Percentiles rank a stretch among this genome's conserved stretches.
Evolutionary conservation across 352 stramenopile species (phyloP).

Genomic region (Blastocystis sp.): DNA sequence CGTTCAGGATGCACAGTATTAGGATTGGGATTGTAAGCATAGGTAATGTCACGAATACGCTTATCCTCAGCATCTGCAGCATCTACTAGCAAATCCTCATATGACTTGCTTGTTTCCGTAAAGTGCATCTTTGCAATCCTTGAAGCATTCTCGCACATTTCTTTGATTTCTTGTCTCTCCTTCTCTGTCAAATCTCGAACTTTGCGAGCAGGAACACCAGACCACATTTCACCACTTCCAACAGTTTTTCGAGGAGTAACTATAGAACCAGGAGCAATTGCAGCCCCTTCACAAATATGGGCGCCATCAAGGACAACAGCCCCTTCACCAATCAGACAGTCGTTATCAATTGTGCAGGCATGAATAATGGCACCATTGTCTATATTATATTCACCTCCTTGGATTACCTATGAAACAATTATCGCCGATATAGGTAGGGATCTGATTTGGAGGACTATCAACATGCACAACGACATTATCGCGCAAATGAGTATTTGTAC

Average conservation of each 20-base stretch:
- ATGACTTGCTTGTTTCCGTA: constrained; percentile 34
- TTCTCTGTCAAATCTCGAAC: constrained; percentile 42
- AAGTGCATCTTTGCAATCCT: not conserved
- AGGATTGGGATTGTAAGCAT: constrained; percentile 29
- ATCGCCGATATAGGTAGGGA: constrained; percentile 84
- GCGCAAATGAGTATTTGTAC: constrained; percentile 91
- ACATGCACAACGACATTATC: constrained; percentile 85
- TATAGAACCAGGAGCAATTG: constrained; percentile 88
- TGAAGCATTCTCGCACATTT: not conserved
- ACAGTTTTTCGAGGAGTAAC: constrained; percentile 83
- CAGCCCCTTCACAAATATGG: constrained; percentile 86
- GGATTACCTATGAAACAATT: constrained; percentile 83
- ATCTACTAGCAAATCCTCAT: constrained; percentile 23
- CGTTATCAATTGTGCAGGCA: constrained; percentile 90
- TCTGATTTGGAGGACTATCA: constrained; percentile 75
- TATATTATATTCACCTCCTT: not conserved
- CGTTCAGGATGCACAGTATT: constrained; percentile 37
- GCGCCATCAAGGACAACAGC: constrained; percentile 85
- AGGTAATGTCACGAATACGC: constrained; percentile 7
- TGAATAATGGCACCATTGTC: constrained; percentile 72
- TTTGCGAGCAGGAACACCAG: constrained; percentile 44
- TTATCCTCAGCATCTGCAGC: constrained; percentile 14
- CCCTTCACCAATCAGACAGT: constrained; percentile 91
- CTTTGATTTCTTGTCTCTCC: not conserved
- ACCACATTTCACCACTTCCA: constrained; percentile 79